A percentile compares a stretch with the other conserved stretches of the same genome.
Conservation (phyloP, 1,284 basidiomycete genomes). For the Apiotrichum sp. region DNA sequence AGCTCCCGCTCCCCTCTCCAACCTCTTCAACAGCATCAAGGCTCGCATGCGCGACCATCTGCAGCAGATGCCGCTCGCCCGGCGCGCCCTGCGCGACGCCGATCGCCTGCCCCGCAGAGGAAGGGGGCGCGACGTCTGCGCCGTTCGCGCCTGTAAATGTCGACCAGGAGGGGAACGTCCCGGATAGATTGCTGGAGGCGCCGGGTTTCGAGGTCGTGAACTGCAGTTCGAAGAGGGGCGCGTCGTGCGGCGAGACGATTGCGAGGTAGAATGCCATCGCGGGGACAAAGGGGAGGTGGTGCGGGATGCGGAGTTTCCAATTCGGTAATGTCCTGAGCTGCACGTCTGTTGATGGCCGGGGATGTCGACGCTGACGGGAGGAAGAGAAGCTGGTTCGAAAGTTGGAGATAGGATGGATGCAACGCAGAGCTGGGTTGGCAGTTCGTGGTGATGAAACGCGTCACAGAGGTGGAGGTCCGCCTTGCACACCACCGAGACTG, state of each 20-base stretch:
- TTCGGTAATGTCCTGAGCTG: too few relatives aligned
- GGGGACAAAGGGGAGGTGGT: too few relatives aligned
- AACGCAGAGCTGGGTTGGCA: too few relatives aligned
- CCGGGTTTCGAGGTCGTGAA: constrained; percentile 34
- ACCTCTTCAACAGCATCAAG: constrained; percentile 86
- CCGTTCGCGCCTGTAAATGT: constrained; percentile 36
- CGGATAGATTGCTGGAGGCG: constrained; percentile 15
- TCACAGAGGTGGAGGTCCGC: too few relatives aligned
- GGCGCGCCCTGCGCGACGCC: constrained; percentile 8
- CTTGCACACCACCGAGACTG: too few relatives aligned
- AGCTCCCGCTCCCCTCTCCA: constrained; percentile 72
- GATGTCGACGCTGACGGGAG: too few relatives aligned
- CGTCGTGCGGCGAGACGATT: constrained; percentile 45
- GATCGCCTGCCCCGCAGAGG: neutral
- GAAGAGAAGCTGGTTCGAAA: too few relatives aligned
- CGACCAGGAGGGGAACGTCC: constrained; percentile 43
- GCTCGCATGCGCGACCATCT: constrained; percentile 93
- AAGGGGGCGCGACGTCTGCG: constrained; percentile 15
- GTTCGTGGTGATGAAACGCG: too few relatives aligned
- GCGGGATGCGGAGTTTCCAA: too few relatives aligned
- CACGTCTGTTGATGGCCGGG: too few relatives aligned
- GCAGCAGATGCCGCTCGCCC: constrained; percentile 81
- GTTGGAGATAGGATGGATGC: too few relatives aligned
- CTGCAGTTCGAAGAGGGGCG: constrained; percentile 44
- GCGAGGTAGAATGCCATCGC: constrained; percentile 49